Evolutionary conservation across 805 yeast species (phyloP).

Genomic region (Candida vartiovaarae): DNA sequence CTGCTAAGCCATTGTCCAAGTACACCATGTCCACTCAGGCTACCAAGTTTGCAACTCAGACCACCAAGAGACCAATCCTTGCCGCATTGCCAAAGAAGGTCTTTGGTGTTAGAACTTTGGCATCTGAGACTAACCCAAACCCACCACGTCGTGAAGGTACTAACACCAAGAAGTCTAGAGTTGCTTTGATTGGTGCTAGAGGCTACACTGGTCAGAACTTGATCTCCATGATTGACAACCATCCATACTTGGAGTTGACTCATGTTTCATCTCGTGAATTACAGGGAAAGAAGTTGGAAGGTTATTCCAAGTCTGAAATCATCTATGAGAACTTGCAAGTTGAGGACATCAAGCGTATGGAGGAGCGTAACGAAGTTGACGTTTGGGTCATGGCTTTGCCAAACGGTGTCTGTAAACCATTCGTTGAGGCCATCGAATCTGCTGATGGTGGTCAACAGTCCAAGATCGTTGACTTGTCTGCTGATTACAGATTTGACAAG

Average conservation of each 20-base stretch:
- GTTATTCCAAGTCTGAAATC: slow-evolving; percentile 77
- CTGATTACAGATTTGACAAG: slow-evolving; percentile 91
- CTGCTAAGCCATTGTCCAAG: slow-evolving; percentile 9
- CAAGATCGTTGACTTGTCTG: slow-evolving; percentile 87
- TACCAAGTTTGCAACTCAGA: not conserved
- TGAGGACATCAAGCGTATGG: slow-evolving; percentile 78
- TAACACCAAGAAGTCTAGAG: slow-evolving; percentile 56
- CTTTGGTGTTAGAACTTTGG: slow-evolving; percentile 25
- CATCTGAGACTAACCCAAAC: slow-evolving; percentile 49
- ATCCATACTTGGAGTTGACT: slow-evolving; percentile 79
- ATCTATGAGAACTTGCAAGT: slow-evolving; percentile 79
- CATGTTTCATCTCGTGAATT: slow-evolving; percentile 97
- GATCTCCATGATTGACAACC: slow-evolving; percentile 77
- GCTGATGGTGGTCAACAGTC: slow-evolving; percentile 55
- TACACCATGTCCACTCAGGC: not conserved
- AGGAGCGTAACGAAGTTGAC: slow-evolving; percentile 72
- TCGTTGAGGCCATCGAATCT: slow-evolving; percentile 71
- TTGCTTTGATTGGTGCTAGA: slow-evolving; percentile 96
- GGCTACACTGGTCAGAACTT: slow-evolving; percentile 96
- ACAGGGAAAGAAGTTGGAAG: slow-evolving; percentile 77
- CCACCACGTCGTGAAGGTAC: slow-evolving; percentile 65
- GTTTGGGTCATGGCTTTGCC: slow-evolving; percentile 99
- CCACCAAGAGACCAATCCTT: slow-evolving; percentile 23
- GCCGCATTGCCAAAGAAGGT: slow-evolving; percentile 15
- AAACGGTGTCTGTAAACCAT: slow-evolving; percentile 90